A percentile compares a stretch with the other conserved stretches of the same genome.
phyloP scores from a whole-genome alignment of 345 rosid genomes.

The Cardamine occulta region DNA sequence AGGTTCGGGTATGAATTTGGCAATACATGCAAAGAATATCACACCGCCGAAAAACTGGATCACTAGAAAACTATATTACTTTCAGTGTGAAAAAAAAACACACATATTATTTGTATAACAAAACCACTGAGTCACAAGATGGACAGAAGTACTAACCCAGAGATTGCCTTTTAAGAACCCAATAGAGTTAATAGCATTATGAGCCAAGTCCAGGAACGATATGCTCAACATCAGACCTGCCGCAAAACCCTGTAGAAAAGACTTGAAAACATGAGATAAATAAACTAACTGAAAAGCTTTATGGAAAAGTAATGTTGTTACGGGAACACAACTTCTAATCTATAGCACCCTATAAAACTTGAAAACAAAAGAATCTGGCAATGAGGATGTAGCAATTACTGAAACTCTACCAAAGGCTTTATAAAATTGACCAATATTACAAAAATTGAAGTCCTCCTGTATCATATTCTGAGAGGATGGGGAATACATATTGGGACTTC shows the following conservation, averaged over 20 bases:
- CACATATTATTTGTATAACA: constrained; percentile 3
- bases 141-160: constrained; percentile 68
- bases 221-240: constrained; percentile 98
- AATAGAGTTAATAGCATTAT: constrained; percentile 93
- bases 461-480: constrained; percentile 10
- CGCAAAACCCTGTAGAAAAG: constrained; percentile 84
- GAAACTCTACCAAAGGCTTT: neutral
- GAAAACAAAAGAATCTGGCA: constrained; percentile 7
- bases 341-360: constrained; percentile 15
- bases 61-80: constrained; percentile 42
- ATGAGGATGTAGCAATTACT: neutral
- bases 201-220: constrained; percentile 95
- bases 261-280: constrained; percentile 34
- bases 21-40: constrained; percentile 78
- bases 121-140: constrained; percentile 23
- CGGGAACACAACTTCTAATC: neutral
- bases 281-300: constrained; percentile 18
- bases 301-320: neutral
- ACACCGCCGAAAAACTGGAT: constrained; percentile 94
- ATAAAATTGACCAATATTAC: neutral
- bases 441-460: neutral
- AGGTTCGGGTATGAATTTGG: constrained; percentile 94
- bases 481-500: constrained; percentile 4
- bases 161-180: constrained; percentile 96
- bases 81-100: constrained; percentile 21